Conservation (phyloP, 495 filamentous ascomycete species). For the Penicillium flavigenum region DNA sequence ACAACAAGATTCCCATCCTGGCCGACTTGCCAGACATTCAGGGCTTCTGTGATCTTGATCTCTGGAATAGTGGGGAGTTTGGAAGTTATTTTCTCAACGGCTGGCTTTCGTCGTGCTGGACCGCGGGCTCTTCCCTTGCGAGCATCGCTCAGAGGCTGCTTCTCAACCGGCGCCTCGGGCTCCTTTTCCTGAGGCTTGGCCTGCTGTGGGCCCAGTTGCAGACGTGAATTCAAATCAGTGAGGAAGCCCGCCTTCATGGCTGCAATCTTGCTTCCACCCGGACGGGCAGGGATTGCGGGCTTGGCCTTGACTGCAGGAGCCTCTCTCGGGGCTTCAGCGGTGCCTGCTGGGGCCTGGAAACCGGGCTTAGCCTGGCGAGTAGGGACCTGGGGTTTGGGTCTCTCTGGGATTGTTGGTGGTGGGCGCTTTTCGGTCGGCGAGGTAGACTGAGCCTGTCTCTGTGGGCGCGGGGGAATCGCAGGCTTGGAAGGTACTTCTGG, state of each 20-base stretch:
- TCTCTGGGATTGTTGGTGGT: slow-evolving; percentile 59
- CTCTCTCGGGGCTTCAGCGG: slow-evolving; percentile 34
- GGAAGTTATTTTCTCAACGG: slow-evolving; percentile 31
- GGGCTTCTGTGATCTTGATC: slow-evolving; percentile 48
- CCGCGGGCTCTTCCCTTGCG: slow-evolving; percentile 88
- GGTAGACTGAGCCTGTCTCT: slow-evolving; percentile 39
- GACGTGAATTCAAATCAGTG: slow-evolving; percentile 80
- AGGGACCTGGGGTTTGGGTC: slow-evolving; percentile 81
- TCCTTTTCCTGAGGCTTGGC: slow-evolving; percentile 67
- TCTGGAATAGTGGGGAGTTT: slow-evolving; percentile 42
- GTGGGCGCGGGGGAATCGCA: slow-evolving; percentile 44
- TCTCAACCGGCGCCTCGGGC: slow-evolving; percentile 62
- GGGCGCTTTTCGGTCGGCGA: slow-evolving; percentile 49
- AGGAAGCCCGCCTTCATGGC: slow-evolving; percentile 88
- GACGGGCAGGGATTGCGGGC: slow-evolving; percentile 77
- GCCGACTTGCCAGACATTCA: slow-evolving; percentile 52
- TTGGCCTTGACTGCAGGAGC: slow-evolving; percentile 55
- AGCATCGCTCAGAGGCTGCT: slow-evolving; percentile 77
- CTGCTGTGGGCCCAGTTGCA: slow-evolving; percentile 77
- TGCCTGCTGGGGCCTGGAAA: slow-evolving; percentile 39
- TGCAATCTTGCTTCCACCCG: slow-evolving; percentile 79
- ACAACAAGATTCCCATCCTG: slow-evolving; percentile 49
- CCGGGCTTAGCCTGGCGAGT: slow-evolving; percentile 61
- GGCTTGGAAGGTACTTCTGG: slow-evolving; percentile 44
- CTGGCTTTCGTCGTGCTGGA: slow-evolving; percentile 77